Percentiles rank a stretch among this genome's conserved stretches.
Evolutionary conservation across 805 yeast species (phyloP).

Genomic region (Candida krabiensis): DNA sequence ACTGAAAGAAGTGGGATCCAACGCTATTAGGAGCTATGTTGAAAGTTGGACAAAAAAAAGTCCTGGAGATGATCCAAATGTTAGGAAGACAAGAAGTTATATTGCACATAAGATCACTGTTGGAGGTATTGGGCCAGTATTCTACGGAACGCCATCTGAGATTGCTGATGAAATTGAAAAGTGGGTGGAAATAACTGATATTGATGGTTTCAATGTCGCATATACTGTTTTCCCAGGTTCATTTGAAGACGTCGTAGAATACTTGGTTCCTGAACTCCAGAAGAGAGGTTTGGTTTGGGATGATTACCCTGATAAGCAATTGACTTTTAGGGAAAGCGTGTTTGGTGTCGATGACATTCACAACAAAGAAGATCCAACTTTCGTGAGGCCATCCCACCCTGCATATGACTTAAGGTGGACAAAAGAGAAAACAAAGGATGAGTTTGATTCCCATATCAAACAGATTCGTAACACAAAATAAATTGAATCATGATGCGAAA

Average conservation of each 20-base stretch:
- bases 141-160: constrained; percentile 35
- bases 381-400: constrained; percentile 23
- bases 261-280: constrained; percentile 38
- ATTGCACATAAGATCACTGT: constrained; percentile 30
- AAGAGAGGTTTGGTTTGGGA: constrained; percentile 34
- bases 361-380: constrained; percentile 14
- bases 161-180: constrained; percentile 40
- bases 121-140: constrained; percentile 35
- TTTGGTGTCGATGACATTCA: too few relatives aligned
- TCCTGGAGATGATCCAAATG: too few relatives aligned
- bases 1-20: constrained; percentile 30
- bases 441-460: too few relatives aligned
- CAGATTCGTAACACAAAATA: too few relatives aligned
- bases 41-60: constrained; percentile 32
- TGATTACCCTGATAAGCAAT: constrained; percentile 34
- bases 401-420: constrained; percentile 26
- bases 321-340: constrained; percentile 38
- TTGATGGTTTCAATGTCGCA: constrained; percentile 44
- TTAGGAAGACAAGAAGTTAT: constrained; percentile 25
- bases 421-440: constrained; percentile 22
- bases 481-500: too few relatives aligned
- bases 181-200: constrained; percentile 38
- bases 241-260: constrained; percentile 37
- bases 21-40: constrained; percentile 33
- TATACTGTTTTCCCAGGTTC: constrained; percentile 37